phyloP scores from a whole-genome alignment of 371 early-diverging fungal species.

The Scutellospora calospora region DNA sequence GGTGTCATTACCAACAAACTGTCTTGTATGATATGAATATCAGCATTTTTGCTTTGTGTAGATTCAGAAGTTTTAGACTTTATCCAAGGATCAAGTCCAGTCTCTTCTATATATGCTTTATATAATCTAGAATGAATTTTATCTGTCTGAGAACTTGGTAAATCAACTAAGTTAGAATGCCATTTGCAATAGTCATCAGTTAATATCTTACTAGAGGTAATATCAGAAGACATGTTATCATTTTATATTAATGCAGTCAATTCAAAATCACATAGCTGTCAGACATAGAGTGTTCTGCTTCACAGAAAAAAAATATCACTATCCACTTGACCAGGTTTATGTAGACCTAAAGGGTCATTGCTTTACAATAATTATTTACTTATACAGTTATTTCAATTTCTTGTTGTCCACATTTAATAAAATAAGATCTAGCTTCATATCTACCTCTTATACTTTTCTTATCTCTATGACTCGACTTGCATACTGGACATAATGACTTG shows the following conservation, averaged over 20 bases:
- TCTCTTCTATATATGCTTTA: conserved; percentile 27
- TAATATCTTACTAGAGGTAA: conserved; percentile 12
- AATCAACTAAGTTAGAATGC: conserved; percentile 23
- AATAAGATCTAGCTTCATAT: not conserved
- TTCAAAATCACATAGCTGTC: not conserved
- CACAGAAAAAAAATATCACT: not conserved
- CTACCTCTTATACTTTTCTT: not conserved
- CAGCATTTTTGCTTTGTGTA: conserved; percentile 16
- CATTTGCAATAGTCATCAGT: conserved; percentile 10
- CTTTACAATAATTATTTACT: not conserved
- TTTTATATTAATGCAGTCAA: not conserved
- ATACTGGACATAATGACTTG: conserved; percentile 8
- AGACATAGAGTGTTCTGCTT: too few relatives aligned
- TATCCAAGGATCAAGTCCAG: conserved; percentile 26
- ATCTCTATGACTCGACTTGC: not conserved
- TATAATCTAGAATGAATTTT: conserved; percentile 17
- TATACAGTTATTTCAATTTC: not conserved
- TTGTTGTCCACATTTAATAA: not conserved
- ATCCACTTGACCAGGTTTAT: not conserved
- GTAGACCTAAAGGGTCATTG: too few relatives aligned
- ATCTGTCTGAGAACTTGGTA: conserved; percentile 11
- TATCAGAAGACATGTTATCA: conserved; percentile 10
- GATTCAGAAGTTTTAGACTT: conserved; percentile 33
- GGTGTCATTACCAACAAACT: too few relatives aligned
- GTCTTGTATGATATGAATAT: conserved; percentile 32